Percentiles rank a stretch among this genome's conserved stretches.
Evolutionary conservation across 1,139 yeast genomes (phyloP).

Genomic region (Taphrina flavorubra): DNA sequence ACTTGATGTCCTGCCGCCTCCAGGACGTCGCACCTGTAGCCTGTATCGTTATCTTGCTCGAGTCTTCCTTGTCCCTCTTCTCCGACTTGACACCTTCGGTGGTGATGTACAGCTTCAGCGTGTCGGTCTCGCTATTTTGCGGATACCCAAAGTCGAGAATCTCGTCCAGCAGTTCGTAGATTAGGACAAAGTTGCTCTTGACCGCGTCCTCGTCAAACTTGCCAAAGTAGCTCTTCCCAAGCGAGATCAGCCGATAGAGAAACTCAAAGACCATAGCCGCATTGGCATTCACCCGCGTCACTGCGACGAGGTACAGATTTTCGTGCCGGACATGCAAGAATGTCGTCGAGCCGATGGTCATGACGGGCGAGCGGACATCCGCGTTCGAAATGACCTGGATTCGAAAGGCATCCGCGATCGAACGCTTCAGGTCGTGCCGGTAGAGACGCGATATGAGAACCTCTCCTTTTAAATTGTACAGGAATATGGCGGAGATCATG

Average conservation of each 20-base stretch:
- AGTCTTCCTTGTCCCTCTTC: conserved; percentile 44
- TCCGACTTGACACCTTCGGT: conserved; percentile 50
- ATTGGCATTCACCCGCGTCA: conserved; percentile 85
- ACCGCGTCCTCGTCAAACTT: conserved; percentile 58
- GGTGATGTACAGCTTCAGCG: conserved; percentile 55
- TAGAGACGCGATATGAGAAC: conserved; percentile 78
- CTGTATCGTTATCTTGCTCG: conserved; percentile 53
- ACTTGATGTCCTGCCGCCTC: conserved; percentile 75
- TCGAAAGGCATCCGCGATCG: conserved; percentile 85
- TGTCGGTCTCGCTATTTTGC: conserved; percentile 65
- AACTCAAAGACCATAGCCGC: conserved; percentile 82
- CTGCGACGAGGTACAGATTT: conserved; percentile 80
- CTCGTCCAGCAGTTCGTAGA: conserved; percentile 77
- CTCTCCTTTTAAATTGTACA: conserved; percentile 82
- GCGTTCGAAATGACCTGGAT: conserved; percentile 79
- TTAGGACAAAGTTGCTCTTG: conserved; percentile 66
- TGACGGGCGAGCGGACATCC: conserved; percentile 74
- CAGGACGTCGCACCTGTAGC: conserved; percentile 63
- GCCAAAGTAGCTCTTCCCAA: conserved; percentile 53
- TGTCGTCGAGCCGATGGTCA: conserved; percentile 91
- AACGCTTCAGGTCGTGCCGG: conserved; percentile 62
- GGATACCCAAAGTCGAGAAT: conserved; percentile 84
- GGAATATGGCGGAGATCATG: conserved; percentile 62
- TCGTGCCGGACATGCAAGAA: conserved; percentile 78
- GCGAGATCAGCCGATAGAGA: conserved; percentile 64